Conservation (phyloP, 164 flowering plant genomes). For the Magnolia kwangsiensis region DNA sequence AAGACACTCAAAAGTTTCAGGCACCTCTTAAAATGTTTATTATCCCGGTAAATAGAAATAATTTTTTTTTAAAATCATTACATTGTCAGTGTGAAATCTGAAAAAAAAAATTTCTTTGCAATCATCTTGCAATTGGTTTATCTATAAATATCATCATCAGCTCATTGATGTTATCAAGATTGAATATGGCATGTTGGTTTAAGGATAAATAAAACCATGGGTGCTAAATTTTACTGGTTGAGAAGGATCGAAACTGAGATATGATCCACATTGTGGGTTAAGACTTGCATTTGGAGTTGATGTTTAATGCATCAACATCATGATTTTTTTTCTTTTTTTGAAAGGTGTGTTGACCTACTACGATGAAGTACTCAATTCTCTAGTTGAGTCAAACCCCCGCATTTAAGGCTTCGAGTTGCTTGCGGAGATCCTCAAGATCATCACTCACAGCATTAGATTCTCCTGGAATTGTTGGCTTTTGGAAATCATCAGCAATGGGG, state of each 20-base stretch:
- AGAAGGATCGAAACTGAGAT: not conserved
- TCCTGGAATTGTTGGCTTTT: constrained; percentile 23
- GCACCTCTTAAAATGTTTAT: too few relatives aligned
- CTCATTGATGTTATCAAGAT: not conserved
- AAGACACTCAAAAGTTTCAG: too few relatives aligned
- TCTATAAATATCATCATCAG: not conserved
- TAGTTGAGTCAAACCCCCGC: constrained; percentile 21
- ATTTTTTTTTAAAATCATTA: too few relatives aligned
- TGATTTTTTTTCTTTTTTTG: too few relatives aligned
- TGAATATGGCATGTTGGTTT: not conserved
- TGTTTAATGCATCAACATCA: not conserved
- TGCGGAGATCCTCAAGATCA: constrained; percentile 85
- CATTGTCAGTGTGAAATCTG: too few relatives aligned
- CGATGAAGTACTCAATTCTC: constrained; percentile 7
- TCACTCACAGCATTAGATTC: constrained; percentile 28
- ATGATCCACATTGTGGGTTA: not conserved
- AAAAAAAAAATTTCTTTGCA: too few relatives aligned
- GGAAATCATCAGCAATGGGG: constrained; percentile 70
- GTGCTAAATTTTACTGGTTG: not conserved
- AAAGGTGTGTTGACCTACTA: too few relatives aligned
- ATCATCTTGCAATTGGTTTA: not conserved
- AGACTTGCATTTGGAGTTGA: not conserved
- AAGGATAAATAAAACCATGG: not conserved
- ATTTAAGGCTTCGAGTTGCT: constrained; percentile 88
- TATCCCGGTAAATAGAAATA: too few relatives aligned